Evolutionary conservation across 805 yeast genomes (phyloP), one percentile per base, ranked within the genome.

Genomic region (Zygotorulaspora florentina): DNA sequence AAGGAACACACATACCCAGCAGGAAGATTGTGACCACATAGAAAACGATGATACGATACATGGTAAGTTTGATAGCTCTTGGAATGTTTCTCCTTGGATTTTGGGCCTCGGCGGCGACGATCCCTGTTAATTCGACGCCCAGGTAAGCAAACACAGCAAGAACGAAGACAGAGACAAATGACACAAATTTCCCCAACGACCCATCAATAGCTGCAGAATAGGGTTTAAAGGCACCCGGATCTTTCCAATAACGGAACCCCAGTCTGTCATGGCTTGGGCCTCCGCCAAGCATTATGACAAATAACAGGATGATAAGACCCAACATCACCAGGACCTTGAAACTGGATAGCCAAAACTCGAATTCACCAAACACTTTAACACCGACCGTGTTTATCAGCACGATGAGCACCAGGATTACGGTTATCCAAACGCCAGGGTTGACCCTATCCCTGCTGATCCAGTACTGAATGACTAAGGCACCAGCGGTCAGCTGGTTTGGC

Each of bases 201-300:
- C 78, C 79, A 6, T 46, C 59, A 23, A 74, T 75, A 15, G 62
- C 56, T 13, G 79, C 79, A 44, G 59, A 67, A 60, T 59, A 69
- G 48, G 69, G 65, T 39, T 59, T 70, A 55, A 74, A 83, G 0
- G 87, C 83, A 50, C 89, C 90, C 0, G 89, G 88, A 50, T 77
- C 59, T 36, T 72, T 63, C 87, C 87, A 84, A 61, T 71, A 84
- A 57, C 85, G 73, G 68, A 83, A 85, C 1, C 90, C 91, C 28
- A 77, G 66, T 64, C 91, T 74, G 55, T 84, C 88, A 56, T 81
- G 83, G 35, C 73, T 72, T 52, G 91, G 90, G 25, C 81, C 86
- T 44, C 93, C 95, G 48, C 95, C 95, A 46, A 81, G 69, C 68
- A 84, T 82, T 49, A 85, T 76, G 47, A 81, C 67, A 52, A 84